Conservation (phyloP, 2,329 filamentous ascomycete species). For the Alternaria hordeiaustralica region DNA sequence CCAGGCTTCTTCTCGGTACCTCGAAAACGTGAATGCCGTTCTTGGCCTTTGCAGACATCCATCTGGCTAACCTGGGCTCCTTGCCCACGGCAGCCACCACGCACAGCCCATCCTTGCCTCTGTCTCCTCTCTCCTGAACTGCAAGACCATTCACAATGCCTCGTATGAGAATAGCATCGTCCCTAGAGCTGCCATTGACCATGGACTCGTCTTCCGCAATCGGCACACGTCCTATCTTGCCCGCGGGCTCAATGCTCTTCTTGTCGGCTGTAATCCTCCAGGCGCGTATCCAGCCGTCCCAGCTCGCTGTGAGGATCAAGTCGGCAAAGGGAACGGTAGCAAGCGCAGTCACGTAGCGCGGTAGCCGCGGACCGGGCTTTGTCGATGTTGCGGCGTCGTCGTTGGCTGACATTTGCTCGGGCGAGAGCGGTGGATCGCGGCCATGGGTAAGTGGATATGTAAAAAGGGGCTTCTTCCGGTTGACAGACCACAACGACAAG, state of each 20-base stretch:
- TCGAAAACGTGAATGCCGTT: conserved; percentile 92
- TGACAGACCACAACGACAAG: conserved; percentile 83
- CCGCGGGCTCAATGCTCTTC: conserved; percentile 74
- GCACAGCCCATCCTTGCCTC: conserved; percentile 75
- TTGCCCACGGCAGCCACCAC: conserved; percentile 86
- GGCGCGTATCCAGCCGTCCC: conserved; percentile 85
- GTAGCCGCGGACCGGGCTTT: conserved; percentile 62
- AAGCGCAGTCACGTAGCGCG: conserved; percentile 90
- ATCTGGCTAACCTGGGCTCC: conserved; percentile 84
- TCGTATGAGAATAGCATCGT: conserved; percentile 56
- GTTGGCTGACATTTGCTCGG: conserved; percentile 72
- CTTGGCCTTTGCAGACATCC: conserved; percentile 71
- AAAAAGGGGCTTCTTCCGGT: conserved; percentile 94
- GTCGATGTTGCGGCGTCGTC: conserved; percentile 62
- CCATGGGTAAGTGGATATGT: conserved; percentile 84
- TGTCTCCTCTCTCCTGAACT: conserved; percentile 82
- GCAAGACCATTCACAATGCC: conserved; percentile 90
- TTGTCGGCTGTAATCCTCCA: conserved; percentile 82
- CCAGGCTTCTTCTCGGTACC: conserved; percentile 59
- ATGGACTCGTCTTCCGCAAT: conserved; percentile 18
- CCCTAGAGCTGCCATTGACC: conserved; percentile 16
- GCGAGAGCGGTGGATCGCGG: conserved; percentile 72
- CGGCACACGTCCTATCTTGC: conserved; percentile 63
- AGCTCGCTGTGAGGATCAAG: conserved; percentile 87
- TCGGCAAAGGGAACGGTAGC: conserved; percentile 88